Conservation (phyloP, 1,139 yeast genomes). For the Yamadazyma aaseri region DNA sequence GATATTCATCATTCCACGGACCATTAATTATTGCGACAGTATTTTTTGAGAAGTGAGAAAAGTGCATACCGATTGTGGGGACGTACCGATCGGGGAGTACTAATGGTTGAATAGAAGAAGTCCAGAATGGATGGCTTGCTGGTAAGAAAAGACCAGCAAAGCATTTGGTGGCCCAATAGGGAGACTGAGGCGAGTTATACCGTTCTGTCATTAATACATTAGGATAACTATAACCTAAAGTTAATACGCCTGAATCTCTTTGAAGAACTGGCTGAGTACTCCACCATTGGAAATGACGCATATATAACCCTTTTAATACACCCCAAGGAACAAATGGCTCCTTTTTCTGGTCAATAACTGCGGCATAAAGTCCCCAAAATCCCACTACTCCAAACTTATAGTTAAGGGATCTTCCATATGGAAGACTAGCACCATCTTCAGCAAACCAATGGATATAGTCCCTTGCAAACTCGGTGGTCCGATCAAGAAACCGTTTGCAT, state of each 20-base stretch:
- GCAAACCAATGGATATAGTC: conserved; percentile 21
- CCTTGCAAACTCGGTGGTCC: conserved; percentile 20
- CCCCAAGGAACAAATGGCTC: conserved; percentile 17
- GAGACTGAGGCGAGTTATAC: conserved; percentile 28
- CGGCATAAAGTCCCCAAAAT: conserved; percentile 27
- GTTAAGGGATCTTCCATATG: conserved; percentile 27
- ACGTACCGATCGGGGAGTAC: conserved; percentile 4
- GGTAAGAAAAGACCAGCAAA: conserved; percentile 17
- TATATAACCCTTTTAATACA: conserved; percentile 21
- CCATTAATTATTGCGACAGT: conserved; percentile 24
- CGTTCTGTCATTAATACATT: conserved; percentile 23
- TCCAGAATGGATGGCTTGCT: conserved; percentile 20
- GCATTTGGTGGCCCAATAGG: conserved; percentile 27
- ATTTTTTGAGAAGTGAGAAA: conserved; percentile 19
- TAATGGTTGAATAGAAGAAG: conserved; percentile 10
- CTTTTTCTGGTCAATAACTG: conserved; percentile 15
- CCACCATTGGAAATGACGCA: conserved; percentile 27
- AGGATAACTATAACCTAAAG: conserved; percentile 27
- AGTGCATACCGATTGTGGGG: conserved; percentile 16
- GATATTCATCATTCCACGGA: conserved; percentile 20
- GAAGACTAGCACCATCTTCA: conserved; percentile 23
- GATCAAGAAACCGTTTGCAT: conserved; percentile 13
- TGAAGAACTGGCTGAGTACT: conserved; percentile 20
- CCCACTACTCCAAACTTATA: conserved; percentile 24
- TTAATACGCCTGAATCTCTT: conserved; percentile 17